Conservation (phyloP, 768 basidiomycete genomes). For the Candolleomyces efflorescens region DNA sequence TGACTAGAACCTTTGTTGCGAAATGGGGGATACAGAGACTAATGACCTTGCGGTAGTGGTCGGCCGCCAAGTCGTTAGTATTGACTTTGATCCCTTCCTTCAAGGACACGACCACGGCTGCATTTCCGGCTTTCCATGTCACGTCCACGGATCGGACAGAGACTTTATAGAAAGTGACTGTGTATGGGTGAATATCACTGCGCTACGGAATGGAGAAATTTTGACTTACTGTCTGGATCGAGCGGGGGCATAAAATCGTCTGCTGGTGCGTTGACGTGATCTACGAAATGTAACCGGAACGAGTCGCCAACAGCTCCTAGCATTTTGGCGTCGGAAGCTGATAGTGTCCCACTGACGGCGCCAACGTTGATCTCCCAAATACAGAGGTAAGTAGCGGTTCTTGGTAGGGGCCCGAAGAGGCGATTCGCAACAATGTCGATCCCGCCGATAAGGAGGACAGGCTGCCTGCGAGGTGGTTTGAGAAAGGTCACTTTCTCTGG, state of each 20-base stretch:
- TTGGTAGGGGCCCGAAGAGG: conserved; percentile 85
- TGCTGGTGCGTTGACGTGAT: conserved; percentile 79
- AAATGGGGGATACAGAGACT: conserved; percentile 54
- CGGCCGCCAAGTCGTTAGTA: conserved; percentile 72
- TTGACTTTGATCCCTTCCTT: conserved; percentile 61
- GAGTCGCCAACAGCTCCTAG: conserved; percentile 50
- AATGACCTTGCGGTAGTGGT: conserved; percentile 59
- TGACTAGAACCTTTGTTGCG: conserved; percentile 46
- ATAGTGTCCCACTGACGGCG: conserved; percentile 48
- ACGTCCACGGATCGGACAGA: conserved; percentile 49
- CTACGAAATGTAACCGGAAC: conserved; percentile 68
- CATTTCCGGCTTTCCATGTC: conserved; percentile 48
- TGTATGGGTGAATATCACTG: conserved; percentile 2
- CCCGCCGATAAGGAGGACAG: conserved; percentile 50
- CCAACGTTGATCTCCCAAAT: conserved; percentile 89
- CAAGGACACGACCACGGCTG: conserved; percentile 52
- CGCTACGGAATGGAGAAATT: neutral
- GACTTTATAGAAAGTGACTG: conserved; percentile 85
- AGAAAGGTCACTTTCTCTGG: conserved; percentile 19
- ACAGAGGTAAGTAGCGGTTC: conserved; percentile 82
- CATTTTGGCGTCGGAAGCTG: conserved; percentile 48
- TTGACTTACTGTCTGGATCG: conserved; percentile 72
- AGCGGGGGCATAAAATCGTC: conserved; percentile 52
- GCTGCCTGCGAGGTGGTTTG: neutral
- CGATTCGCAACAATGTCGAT: conserved; percentile 79